phyloP scores from a whole-genome alignment of 1,139 yeast species.

The Wickerhamomyces sp. region DNA sequence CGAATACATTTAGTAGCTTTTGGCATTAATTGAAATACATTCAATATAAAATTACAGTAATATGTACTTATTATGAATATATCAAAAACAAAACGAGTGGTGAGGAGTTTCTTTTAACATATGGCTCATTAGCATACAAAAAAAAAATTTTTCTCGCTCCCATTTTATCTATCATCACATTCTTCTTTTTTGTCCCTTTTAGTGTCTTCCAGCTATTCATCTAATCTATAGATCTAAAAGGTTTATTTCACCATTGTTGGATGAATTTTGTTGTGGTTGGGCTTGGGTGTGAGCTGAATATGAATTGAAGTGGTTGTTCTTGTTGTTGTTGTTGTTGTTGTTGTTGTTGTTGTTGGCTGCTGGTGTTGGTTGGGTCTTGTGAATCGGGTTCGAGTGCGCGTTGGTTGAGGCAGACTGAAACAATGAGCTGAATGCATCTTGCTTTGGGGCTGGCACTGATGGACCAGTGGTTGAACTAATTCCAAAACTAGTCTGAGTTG shows the following conservation, averaged over 20 bases:
- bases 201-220: not conserved
- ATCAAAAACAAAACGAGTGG: too few species aligned
- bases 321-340: too few species aligned
- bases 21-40: too few species aligned
- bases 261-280: constrained; percentile 10
- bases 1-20: too few species aligned
- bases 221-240: constrained; percentile 34
- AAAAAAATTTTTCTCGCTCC: too few species aligned
- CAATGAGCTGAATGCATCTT: constrained; percentile 79
- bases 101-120: too few species aligned
- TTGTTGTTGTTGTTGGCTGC: not conserved
- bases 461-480: constrained; percentile 29
- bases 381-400: constrained; percentile 16
- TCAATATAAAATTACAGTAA: too few species aligned
- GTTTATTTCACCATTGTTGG: constrained; percentile 35
- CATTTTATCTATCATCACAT: not conserved
- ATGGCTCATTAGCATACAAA: too few species aligned
- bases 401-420: constrained; percentile 67
- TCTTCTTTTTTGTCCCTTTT: not conserved
- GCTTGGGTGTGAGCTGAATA: constrained; percentile 1
- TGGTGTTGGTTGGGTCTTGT: not conserved
- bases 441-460: constrained; percentile 33
- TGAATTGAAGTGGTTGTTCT: not conserved
- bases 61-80: too few species aligned
- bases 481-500: constrained; percentile 4